Conservation (phyloP, 306 rosid genomes). For the Carpinus viminea region DNA sequence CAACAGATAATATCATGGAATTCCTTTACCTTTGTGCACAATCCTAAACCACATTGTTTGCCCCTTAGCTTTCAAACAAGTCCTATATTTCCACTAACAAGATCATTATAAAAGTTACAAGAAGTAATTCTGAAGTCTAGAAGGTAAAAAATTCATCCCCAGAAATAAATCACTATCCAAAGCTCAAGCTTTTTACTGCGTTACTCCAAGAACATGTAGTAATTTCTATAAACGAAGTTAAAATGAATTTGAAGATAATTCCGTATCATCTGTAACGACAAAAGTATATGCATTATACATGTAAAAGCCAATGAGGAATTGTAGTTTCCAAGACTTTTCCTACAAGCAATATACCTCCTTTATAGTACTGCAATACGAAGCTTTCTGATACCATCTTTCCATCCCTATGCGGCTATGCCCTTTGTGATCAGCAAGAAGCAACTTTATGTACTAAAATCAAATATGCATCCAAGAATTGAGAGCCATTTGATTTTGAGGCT, state of each 20-base stretch:
- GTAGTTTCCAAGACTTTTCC: not conserved
- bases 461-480: conserved; percentile 28
- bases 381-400: conserved; percentile 28
- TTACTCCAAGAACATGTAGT: not conserved
- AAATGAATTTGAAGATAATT: not conserved
- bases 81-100: not conserved
- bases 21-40: not conserved
- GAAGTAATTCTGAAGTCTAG: not conserved
- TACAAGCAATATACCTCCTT: not conserved
- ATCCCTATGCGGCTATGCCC: conserved; percentile 7
- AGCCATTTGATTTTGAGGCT: conserved; percentile 18
- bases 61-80: not conserved
- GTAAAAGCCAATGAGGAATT: not conserved
- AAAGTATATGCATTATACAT: not conserved
- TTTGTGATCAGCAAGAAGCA: conserved; percentile 17
- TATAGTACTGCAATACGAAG: conserved; percentile 25
- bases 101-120: not conserved
- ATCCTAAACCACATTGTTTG: not conserved
- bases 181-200: not conserved
- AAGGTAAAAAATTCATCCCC: not conserved
- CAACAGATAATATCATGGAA: not conserved
- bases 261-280: not conserved
- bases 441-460: conserved; percentile 32
- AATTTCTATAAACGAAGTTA: not conserved
- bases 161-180: not conserved